A percentile compares a stretch with the other conserved stretches of the same genome.
phyloP scores from a whole-genome alignment of 164 flowering plant species.

The Aristolochia fimbriata region DNA sequence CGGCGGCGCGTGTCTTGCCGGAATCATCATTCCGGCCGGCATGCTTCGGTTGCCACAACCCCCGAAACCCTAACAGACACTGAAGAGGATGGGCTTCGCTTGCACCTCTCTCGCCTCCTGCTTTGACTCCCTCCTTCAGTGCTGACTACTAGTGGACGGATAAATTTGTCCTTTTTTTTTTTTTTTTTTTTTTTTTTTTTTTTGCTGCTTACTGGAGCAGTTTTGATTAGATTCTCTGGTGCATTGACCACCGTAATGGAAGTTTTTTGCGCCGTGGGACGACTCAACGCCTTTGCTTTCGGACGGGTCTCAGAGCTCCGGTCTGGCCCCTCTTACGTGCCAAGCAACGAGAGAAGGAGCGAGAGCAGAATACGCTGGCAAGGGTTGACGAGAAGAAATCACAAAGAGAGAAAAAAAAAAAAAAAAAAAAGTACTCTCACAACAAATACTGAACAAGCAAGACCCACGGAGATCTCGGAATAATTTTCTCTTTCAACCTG shows the following conservation, averaged over 20 bases:
- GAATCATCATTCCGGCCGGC: conserved; percentile 23
- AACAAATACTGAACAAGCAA: background rate
- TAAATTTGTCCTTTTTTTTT: background rate
- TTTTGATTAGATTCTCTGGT: conserved; percentile 4
- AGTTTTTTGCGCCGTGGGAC: background rate
- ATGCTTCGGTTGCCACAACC: conserved; percentile 8
- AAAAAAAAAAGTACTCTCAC: background rate
- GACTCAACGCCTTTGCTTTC: background rate
- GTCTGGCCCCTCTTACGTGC: background rate
- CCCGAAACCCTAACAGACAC: background rate
- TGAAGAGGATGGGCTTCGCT: background rate
- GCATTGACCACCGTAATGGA: conserved; percentile 1
- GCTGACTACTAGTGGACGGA: background rate
- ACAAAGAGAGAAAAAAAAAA: too few relatives aligned
- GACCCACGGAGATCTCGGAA: background rate
- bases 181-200: background rate
- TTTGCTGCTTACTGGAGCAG: background rate
- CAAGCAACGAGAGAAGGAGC: background rate
- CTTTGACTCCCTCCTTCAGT: background rate
- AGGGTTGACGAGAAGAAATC: background rate
- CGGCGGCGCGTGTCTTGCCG: conserved; percentile 16
- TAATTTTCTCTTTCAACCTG: background rate
- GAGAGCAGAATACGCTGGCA: too few relatives aligned
- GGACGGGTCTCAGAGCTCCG: background rate
- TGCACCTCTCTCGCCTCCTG: background rate